These are phyloP conservation scores for Aspergillus affinis DNA, from an alignment of 495 filamentous ascomycete species.

Conservation along the genomic window DNA sequence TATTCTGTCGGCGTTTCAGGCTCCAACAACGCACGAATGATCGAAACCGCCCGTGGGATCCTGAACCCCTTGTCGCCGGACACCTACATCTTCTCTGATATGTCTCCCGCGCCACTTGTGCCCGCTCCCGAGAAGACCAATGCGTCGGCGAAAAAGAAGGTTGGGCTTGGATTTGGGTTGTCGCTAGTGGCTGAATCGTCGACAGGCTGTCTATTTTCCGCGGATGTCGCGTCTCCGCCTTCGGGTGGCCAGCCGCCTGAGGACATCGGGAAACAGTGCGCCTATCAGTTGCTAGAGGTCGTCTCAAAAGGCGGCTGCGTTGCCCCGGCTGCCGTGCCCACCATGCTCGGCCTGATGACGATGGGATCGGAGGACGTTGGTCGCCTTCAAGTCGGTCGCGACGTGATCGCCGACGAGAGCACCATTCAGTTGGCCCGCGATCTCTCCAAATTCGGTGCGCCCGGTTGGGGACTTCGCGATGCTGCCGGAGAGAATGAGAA, in stretches of 20 bases:
- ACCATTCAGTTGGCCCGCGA: constrained; percentile 79
- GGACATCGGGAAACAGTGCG: constrained; percentile 83
- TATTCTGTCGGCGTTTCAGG: constrained; percentile 87
- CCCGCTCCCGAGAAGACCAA: constrained; percentile 59
- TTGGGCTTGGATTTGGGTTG: constrained; percentile 85
- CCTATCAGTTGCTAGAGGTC: constrained; percentile 82
- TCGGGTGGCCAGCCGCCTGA: constrained; percentile 81
- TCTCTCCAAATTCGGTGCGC: constrained; percentile 77
- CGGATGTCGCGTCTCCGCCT: constrained; percentile 80
- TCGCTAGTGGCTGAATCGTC: constrained; percentile 89
- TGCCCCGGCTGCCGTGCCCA: constrained; percentile 62
- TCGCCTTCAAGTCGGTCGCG: constrained; percentile 59
- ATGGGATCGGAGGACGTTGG: constrained; percentile 84
- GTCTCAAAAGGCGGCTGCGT: constrained; percentile 83
- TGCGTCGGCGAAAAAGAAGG: constrained; percentile 61
- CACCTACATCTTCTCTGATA: constrained; percentile 80
- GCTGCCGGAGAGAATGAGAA: constrained; percentile 61
- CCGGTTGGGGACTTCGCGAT: constrained; percentile 85
- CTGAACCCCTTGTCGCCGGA: constrained; percentile 83
- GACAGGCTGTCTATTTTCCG: constrained; percentile 78
- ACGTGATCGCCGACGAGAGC: constrained; percentile 76
- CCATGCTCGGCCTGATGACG: constrained; percentile 85
- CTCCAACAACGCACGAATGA: constrained; percentile 93
- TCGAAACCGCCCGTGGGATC: constrained; percentile 81
- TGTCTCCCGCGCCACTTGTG: constrained; percentile 70